A percentile compares a stretch with the other conserved stretches of the same genome.
Conservation (phyloP, 2,329 filamentous ascomycete species). For the Sporothrix phasma region DNA sequence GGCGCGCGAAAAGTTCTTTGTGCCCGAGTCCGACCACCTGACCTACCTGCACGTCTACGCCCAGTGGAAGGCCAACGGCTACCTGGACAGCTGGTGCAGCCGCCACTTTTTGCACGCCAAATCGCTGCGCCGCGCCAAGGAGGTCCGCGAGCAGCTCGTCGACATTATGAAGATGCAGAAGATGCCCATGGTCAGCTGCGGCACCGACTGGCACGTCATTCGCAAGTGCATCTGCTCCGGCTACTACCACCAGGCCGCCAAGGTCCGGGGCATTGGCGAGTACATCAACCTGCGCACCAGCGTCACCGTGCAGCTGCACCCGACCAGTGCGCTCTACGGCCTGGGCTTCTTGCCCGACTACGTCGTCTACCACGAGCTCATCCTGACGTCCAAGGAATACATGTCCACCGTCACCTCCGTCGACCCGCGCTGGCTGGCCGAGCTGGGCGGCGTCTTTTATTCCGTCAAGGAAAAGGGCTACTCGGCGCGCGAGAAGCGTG, state of each 20-base stretch:
- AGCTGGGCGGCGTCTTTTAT: slow-evolving; percentile 94
- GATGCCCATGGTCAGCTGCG: slow-evolving; percentile 78
- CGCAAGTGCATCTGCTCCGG: slow-evolving; percentile 95
- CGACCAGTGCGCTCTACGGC: slow-evolving; percentile 86
- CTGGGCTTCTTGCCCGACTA: slow-evolving; percentile 92
- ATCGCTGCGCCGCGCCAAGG: slow-evolving; percentile 78
- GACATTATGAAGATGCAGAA: slow-evolving; percentile 94
- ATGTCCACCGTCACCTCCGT: slow-evolving; percentile 96
- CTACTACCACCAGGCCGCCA: slow-evolving; percentile 96
- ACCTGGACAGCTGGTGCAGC: slow-evolving; percentile 83
- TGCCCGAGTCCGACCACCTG: slow-evolving; percentile 92
- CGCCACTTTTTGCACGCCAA: slow-evolving; percentile 95
- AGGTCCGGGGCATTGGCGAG: slow-evolving; percentile 91
- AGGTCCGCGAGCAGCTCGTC: slow-evolving; percentile 84
- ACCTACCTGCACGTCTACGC: slow-evolving; percentile 93
- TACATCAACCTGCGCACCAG: slow-evolving; percentile 95
- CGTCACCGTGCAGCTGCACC: slow-evolving; percentile 88
- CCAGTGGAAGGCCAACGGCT: slow-evolving; percentile 87
- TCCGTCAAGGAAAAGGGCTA: slow-evolving; percentile 97
- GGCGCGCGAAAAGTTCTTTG: slow-evolving; percentile 95
- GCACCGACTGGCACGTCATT: slow-evolving; percentile 94
- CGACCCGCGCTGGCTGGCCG: slow-evolving; percentile 93
- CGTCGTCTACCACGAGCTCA: slow-evolving; percentile 95
- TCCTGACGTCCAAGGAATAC: slow-evolving; percentile 93
- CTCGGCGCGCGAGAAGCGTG: slow-evolving; percentile 71